Evolutionary conservation across 331 rosid species (phyloP).

Genomic region (Pyracantha coccinea): DNA sequence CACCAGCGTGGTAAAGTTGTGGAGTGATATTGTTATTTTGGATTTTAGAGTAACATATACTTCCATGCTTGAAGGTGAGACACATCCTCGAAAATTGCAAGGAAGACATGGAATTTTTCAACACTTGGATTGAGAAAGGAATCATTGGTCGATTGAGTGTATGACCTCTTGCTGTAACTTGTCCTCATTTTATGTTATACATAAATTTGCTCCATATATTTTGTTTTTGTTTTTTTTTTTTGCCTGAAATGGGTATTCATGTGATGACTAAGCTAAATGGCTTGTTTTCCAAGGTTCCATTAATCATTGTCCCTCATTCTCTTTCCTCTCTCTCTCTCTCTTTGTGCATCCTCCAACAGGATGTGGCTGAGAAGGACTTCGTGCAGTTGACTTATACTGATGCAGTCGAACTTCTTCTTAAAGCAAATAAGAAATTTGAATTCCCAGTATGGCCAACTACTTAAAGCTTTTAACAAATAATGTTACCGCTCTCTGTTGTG

Average conservation of each 20-base stretch:
- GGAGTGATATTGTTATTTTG: background rate
- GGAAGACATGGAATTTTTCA: slow-evolving; percentile 96
- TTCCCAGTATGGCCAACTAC: slow-evolving; percentile 53
- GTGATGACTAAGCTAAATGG: slow-evolving; percentile 1
- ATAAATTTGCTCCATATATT: background rate
- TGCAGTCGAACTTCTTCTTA: slow-evolving; percentile 73
- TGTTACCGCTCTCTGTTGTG: background rate
- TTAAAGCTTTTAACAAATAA: slow-evolving; percentile 2
- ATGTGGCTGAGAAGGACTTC: slow-evolving; percentile 65
- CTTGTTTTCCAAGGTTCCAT: background rate
- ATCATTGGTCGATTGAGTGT: slow-evolving; percentile 80
- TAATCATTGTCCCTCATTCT: background rate
- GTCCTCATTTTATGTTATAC: background rate
- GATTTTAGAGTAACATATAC: slow-evolving; percentile 4
- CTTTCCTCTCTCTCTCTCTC: background rate
- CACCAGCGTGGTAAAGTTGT: background rate
- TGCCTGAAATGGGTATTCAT: slow-evolving; percentile 9
- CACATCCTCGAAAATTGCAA: slow-evolving; percentile 80
- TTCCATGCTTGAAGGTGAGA: slow-evolving; percentile 49
- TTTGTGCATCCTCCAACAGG: slow-evolving; percentile 38
- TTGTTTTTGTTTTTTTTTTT: background rate
- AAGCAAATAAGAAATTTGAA: slow-evolving; percentile 84
- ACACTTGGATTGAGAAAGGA: slow-evolving; percentile 93
- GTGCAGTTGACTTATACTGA: slow-evolving; percentile 87
- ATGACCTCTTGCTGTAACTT: slow-evolving; percentile 50